A percentile compares a stretch with the other conserved stretches of the same genome.
phyloP scores from a whole-genome alignment of 208 protist species.

The Vickermania spadyakhi region DNA sequence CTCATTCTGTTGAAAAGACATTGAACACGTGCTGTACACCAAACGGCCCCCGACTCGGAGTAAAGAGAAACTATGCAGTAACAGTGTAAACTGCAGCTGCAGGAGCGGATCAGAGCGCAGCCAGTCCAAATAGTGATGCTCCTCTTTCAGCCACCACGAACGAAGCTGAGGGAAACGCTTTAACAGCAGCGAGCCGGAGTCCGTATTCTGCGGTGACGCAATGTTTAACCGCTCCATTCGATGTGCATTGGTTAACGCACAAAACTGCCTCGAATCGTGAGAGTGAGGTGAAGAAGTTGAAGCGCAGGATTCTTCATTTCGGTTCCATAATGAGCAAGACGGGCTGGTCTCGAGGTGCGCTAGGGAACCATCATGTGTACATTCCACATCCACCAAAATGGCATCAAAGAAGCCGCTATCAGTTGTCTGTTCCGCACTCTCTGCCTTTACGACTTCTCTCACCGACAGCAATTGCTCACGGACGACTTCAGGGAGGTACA shows the following conservation, averaged over 20 bases:
- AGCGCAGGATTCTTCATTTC: too few relatives aligned
- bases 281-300: too few relatives aligned
- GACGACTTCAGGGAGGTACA: background rate
- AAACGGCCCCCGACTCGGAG: slow-evolving; percentile 74
- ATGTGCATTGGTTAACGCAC: slow-evolving; percentile 45
- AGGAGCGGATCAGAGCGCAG: background rate
- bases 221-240: slow-evolving; percentile 61
- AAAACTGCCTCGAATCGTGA: background rate
- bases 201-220: background rate
- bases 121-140: background rate
- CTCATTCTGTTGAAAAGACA: slow-evolving; percentile 87
- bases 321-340: background rate
- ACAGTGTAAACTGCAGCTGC: slow-evolving; percentile 52
- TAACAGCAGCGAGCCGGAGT: background rate
- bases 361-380: slow-evolving; percentile 85
- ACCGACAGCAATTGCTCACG: background rate
- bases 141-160: background rate
- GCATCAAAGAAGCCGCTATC: slow-evolving; percentile 56
- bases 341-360: slow-evolving; percentile 29
- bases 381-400: slow-evolving; percentile 86
- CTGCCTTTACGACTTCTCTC: too few relatives aligned
- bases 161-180: background rate
- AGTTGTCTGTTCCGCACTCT: too few relatives aligned
- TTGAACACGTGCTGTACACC: slow-evolving; percentile 93
- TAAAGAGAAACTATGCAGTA: slow-evolving; percentile 61